Conservation (phyloP, 331 rosid genomes). For the Malus hybrid region DNA sequence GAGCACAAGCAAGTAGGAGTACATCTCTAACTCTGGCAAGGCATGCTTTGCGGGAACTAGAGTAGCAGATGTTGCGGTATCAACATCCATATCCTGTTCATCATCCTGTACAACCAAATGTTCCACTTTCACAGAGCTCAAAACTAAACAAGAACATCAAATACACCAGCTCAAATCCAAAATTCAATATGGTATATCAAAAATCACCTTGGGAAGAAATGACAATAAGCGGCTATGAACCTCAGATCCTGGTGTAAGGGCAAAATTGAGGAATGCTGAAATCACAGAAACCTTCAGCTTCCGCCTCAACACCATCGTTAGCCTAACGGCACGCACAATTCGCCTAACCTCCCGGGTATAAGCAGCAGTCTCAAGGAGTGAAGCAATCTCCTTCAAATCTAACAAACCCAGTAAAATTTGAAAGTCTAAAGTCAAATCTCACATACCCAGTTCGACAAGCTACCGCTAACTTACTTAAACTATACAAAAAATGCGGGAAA, state of each 20-base stretch:
- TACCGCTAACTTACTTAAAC: neutral
- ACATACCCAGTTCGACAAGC: neutral
- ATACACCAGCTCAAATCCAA: neutral
- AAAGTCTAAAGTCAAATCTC: neutral
- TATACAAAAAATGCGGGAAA: neutral
- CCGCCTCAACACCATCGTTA: conserved; percentile 37
- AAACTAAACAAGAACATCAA: neutral
- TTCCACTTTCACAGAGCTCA: neutral
- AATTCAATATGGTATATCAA: neutral
- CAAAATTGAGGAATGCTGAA: conserved; percentile 51
- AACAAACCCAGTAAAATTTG: neutral
- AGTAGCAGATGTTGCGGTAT: conserved; percentile 66
- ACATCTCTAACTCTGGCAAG: conserved; percentile 86
- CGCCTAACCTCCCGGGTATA: conserved; percentile 43
- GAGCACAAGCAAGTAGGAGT: conserved; percentile 70
- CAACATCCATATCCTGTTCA: conserved; percentile 95
- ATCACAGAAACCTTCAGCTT: conserved; percentile 40
- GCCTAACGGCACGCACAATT: conserved; percentile 38
- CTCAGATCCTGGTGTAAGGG: conserved; percentile 63
- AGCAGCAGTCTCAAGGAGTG: conserved; percentile 39
- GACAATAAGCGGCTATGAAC: conserved; percentile 49
- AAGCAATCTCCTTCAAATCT: conserved; percentile 52
- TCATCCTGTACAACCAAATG: conserved; percentile 50
- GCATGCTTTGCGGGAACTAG: conserved; percentile 56
- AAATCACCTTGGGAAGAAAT: conserved; percentile 70